Evolutionary conservation across 1,139 yeast species (phyloP), one percentile per base, ranked within the genome.

Genomic region (Wickerhamiella infanticola): DNA sequence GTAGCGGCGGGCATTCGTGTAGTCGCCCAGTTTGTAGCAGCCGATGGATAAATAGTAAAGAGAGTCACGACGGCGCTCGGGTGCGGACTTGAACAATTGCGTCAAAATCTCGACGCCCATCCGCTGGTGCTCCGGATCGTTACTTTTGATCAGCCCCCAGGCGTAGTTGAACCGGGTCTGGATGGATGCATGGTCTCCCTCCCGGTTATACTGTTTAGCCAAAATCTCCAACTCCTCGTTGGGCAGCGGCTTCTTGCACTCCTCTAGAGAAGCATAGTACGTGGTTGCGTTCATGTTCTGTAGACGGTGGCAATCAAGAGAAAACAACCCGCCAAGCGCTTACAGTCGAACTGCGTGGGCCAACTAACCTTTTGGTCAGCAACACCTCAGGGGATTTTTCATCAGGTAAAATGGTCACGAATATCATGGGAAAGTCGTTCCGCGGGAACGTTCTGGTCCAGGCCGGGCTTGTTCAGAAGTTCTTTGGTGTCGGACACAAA

Each of bases 111-210:
- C 77, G 26, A 93, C 77, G 0, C 97, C 99, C 46, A 79, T 70
- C 53, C 79, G 73, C 58, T 84, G 94, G 50, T 82, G 79, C 43
- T 69, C 70, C 25, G 69, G 69, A 41, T 69, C 66, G 44, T 63
- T 58, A 4, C 94, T 77, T 60, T 86, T 86, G 51, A 93, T 75
- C 46, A 90, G 68, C 1, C 94, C 98, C 98, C 99, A 93, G 0
- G 96, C 94, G 57, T 83, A 84, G 63, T 90, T 93, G 70, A 93
- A 93, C 49, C 78, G 74, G 3, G 95, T 81, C 61, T 85, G 96
- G 0, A 84, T 72, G 0, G 86, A 72, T 0, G 85, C 88, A 44
- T 73, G 68, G 7, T 93, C 94, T 38, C 82, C 79, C 61, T 93
- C 98, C 2, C 81, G 69, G 35, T 78, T 75, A 41, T 85, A 84